Evolutionary conservation across 2,329 filamentous ascomycete species (phyloP), one percentile per base, ranked within the genome.

Genomic region (Endoconidiophora laricicola): DNA sequence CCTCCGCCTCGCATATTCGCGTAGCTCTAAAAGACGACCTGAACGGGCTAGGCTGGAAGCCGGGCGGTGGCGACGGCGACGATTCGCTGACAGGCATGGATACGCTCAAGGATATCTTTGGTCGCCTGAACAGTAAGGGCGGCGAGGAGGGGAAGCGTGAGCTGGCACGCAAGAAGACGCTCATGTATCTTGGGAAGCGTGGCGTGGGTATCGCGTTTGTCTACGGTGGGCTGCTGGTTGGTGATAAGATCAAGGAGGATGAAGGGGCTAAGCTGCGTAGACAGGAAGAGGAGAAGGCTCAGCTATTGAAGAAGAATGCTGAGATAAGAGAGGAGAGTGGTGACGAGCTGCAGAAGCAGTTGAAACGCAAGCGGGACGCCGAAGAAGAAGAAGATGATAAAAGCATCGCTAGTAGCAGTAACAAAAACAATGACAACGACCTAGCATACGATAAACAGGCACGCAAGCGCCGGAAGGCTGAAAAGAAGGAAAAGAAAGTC

Each of bases 21-120:
- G 84, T 94, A 38, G 67, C 79, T 26, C 66, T 95, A 55, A 94
- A 94, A 61, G 88, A 96, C 60, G 87, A 96, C 62, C 93, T 81
- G 58, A 76, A 94, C 41, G 91, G 91, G 2, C 70, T 98, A 41
- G 91, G 91, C 26, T 91, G 88, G 56, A 82, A 82, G 62, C 40
- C 54, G 4, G 54, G 54, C 29, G 50, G 50, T 14, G 72, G 78
- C 55, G 81, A 81, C 49, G 79, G 78, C 58, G 79, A 81, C 56
- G 80, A 86, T 56, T 77, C 85, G 60, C 78, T 86, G 55, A 93
- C 90, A 20, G 91, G 90, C 0, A 72, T 96, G 37, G 84, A 88
- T 60, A 83, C 81, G 16, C 86, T 96, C 57, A 85, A 88, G 60
- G 85, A 86, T 55, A 68, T 98, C 3, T 69, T 98, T 18, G 88